phyloP scores from a whole-genome alignment of 495 filamentous ascomycete species.

The Letharia lupina region DNA sequence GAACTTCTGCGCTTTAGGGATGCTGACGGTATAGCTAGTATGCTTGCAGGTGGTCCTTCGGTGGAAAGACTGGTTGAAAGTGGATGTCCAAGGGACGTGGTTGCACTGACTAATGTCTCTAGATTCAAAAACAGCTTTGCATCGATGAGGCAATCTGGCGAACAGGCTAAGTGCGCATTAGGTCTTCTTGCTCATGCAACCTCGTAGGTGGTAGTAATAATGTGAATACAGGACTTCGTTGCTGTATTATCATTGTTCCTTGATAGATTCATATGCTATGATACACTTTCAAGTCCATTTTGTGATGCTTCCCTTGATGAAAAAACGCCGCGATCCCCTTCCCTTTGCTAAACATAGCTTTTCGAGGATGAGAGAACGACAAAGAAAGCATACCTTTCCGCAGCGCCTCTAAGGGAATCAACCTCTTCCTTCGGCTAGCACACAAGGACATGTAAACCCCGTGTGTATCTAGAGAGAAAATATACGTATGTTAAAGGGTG shows the following conservation, averaged over 20 bases:
- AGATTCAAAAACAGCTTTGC: not conserved
- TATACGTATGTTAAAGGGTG: not conserved
- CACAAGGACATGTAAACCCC: not conserved
- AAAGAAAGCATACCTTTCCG: not conserved
- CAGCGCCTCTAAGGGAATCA: not conserved
- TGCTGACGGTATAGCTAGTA: conserved; percentile 4
- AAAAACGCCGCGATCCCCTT: not conserved
- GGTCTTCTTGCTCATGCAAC: not conserved
- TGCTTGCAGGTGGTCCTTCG: not conserved
- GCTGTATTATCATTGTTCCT: not conserved
- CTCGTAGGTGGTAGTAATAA: not conserved
- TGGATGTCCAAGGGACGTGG: not conserved
- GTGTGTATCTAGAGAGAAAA: not conserved
- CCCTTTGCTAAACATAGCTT: not conserved
- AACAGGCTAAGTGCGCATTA: not conserved
- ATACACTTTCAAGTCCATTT: too few relatives aligned
- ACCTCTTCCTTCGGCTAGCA: not conserved
- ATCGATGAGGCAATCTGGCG: not conserved
- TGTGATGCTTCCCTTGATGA: not conserved
- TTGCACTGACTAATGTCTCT: not conserved
- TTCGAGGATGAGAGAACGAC: not conserved
- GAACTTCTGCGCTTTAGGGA: conserved; percentile 58
- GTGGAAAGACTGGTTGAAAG: not conserved
- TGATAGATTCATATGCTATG: not conserved
- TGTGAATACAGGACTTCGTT: not conserved